These are phyloP conservation scores for Lycium ferocissimum DNA, from an alignment of 257 asterid genomes.

Conservation along the genomic window DNA sequence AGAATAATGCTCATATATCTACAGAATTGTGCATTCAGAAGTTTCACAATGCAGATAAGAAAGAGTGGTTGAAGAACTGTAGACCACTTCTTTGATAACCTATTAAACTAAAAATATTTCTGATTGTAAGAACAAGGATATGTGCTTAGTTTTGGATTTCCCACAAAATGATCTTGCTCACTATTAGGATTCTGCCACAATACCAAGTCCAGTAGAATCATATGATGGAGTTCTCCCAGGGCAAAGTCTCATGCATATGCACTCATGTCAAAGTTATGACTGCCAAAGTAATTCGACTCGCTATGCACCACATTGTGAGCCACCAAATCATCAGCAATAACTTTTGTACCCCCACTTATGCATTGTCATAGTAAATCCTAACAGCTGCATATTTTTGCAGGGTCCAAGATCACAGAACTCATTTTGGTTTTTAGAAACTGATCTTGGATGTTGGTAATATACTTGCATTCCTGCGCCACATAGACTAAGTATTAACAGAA, in stretches of 20 bases:
- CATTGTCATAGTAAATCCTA: conserved; percentile 14
- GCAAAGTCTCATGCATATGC: not conserved
- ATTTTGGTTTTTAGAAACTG: not conserved
- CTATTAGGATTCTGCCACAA: not conserved
- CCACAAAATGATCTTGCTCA: not conserved
- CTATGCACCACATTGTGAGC: not conserved
- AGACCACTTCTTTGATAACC: not conserved
- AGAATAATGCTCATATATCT: not conserved
- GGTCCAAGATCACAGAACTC: not conserved
- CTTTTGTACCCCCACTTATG: not conserved
- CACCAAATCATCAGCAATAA: conserved; percentile 8
- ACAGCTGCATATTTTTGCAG: not conserved
- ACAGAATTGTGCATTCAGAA: not conserved
- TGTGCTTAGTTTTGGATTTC: not conserved
- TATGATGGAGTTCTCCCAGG: conserved; percentile 7
- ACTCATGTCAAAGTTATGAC: not conserved
- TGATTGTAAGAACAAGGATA: not conserved
- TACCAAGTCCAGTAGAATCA: not conserved
- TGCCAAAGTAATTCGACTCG: not conserved
- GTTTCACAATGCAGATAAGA: not conserved
- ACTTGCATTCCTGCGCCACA: not conserved
- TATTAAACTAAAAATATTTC: not conserved
- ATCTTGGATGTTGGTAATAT: not conserved
- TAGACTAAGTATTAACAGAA: not conserved
- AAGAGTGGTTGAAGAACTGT: not conserved